Base-by-base conservation (phyloP, 2,329 filamentous ascomycete species). In the Fusarium sp. region DNA sequence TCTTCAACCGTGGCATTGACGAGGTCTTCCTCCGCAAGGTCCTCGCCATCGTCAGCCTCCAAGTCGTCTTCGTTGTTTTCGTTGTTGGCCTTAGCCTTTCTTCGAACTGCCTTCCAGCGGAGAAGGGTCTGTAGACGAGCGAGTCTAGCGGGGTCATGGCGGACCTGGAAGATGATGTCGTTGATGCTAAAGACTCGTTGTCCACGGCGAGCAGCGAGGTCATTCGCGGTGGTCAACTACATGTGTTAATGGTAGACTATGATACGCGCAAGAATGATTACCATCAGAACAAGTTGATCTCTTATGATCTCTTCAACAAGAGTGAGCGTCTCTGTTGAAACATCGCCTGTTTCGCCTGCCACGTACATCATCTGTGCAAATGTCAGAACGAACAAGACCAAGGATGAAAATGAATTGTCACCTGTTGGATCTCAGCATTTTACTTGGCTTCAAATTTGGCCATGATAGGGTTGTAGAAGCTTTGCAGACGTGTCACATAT, bases 291-390 rank as follows among this genome's bases (percentile, higher is more conserved):
- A 20, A 98, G 95, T 80, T 99, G 96, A 75, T 97, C 93, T 53
- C 95, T 92, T 7, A 98, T 95, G 73, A 98, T 97, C 73, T 96
- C 93, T 78, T 99, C 96, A 68, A 99, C 97, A 74, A 98, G 91
- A 44, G 91, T 91, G 1, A 95, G 97, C 0, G 95, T 97, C 77
- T 98, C 95, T 18, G 91, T 83, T 1, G 94, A 91, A 5, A 66
- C 40, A 2, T 65, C 58, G 7, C 59, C 52, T 6, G 55, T 64
- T 42, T 72, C 69, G 1, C 69, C 69, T 4, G 62, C 66, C 17
- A 67, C 54, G 24, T 57, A 72, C 69, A 72, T 70, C 69, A 72
- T 72, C 69, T 72, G 2, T 3, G 11, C 7, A 18, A 17, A 5
- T 1, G 1, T 48, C 8, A 54, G 15, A 11, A 7, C 13, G 10